These are phyloP conservation scores for Porphyridium purpureum DNA, from an alignment of 23 red algal species.

Conservation along the genomic window DNA sequence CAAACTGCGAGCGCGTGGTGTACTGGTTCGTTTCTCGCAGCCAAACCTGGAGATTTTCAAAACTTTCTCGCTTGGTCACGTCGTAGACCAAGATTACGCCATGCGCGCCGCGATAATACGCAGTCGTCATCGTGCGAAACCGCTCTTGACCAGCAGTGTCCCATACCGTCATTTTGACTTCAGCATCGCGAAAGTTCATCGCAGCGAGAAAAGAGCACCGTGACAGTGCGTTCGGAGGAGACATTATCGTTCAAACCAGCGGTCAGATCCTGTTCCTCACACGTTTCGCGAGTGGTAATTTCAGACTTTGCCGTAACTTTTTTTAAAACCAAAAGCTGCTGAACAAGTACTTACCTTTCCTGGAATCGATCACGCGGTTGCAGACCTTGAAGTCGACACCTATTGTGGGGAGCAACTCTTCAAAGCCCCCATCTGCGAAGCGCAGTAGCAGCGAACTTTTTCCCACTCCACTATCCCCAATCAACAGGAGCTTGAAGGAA, in stretches of 20 bases:
- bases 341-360: too few species aligned
- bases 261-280: too few species aligned
- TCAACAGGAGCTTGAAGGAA: constrained; percentile 77
- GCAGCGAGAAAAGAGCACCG: too few species aligned
- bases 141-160: constrained; percentile 83
- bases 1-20: constrained; percentile 21
- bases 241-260: too few species aligned
- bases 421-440: constrained; percentile 64
- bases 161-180: constrained; percentile 69
- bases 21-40: constrained; percentile 51
- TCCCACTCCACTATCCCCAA: constrained; percentile 67
- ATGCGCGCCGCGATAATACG: constrained; percentile 76
- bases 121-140: constrained; percentile 70
- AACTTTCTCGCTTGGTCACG: constrained; percentile 42
- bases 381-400: constrained; percentile 74
- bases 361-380: too few species aligned
- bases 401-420: constrained; percentile 49
- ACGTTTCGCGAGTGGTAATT: too few species aligned
- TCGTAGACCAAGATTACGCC: constrained; percentile 71
- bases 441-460: constrained; percentile 63
- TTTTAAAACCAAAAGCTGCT: too few species aligned
- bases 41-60: constrained; percentile 45
- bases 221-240: too few species aligned
- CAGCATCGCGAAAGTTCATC: constrained; percentile 32
- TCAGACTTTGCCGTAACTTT: too few species aligned